Conservation (phyloP, 306 rosid species). For the Cucurbita pepo region DNA sequence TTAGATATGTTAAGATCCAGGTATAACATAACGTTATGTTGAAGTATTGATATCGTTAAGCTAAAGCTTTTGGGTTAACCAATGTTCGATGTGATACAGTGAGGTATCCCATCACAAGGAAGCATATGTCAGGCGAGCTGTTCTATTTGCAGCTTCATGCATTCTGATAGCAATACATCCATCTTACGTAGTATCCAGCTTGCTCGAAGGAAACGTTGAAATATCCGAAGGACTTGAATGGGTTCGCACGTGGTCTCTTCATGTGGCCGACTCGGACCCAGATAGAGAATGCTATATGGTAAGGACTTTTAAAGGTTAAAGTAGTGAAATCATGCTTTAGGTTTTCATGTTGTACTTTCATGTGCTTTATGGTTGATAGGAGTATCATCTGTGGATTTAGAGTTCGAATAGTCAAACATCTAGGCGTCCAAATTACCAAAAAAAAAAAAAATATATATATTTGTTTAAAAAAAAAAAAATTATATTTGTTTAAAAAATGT, state of each 20-base stretch:
- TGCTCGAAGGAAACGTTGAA: slow-evolving; percentile 59
- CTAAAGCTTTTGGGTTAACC: no score
- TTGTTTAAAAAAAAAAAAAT: no score
- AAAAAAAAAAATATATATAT: no score
- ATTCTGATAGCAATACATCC: slow-evolving; percentile 65
- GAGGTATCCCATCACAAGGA: slow-evolving; percentile 69
- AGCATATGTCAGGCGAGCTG: slow-evolving; percentile 85
- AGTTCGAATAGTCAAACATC: not conserved
- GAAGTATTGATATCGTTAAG: not conserved
- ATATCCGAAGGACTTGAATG: slow-evolving; percentile 78
- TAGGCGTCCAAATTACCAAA: not conserved
- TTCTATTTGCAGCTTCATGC: slow-evolving; percentile 79
- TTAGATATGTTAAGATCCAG: slow-evolving; percentile 75
- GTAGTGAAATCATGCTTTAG: not conserved
- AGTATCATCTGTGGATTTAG: slow-evolving; percentile 1
- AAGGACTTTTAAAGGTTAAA: slow-evolving; percentile 21
- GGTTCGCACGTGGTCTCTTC: slow-evolving; percentile 74
- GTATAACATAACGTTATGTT: slow-evolving; percentile 17
- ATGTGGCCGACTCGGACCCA: slow-evolving; percentile 63
- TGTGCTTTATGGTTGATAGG: not conserved
- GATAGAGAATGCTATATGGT: slow-evolving; percentile 85
- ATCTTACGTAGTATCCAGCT: slow-evolving; percentile 47
- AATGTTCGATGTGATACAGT: slow-evolving; percentile 26
- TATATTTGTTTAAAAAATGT: no score
- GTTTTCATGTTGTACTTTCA: not conserved